Conservation (phyloP, 179 eudicot species). For the Spergularia azorica region DNA sequence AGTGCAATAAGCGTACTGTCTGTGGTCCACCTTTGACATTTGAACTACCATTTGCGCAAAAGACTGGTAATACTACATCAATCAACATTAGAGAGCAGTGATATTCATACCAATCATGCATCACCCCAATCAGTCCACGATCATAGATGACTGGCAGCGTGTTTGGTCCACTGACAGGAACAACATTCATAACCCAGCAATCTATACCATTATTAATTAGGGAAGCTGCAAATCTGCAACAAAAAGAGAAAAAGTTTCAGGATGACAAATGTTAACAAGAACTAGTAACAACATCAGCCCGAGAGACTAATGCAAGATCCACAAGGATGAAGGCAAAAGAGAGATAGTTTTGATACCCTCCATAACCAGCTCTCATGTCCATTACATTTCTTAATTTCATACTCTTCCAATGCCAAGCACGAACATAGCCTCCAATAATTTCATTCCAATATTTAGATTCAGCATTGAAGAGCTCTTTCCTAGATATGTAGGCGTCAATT, state of each 20-base stretch:
- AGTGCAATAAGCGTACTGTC: not conserved
- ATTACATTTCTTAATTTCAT: conserved; percentile 74
- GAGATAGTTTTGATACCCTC: conserved; percentile 63
- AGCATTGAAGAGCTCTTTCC: conserved; percentile 87
- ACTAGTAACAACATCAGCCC: not conserved
- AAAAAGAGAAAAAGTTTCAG: not conserved
- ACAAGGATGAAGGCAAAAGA: conserved; percentile 3
- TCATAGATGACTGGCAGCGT: conserved; percentile 90
- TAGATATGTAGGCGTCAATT: conserved; percentile 81
- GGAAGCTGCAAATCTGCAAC: conserved; percentile 88
- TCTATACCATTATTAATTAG: conserved; percentile 58
- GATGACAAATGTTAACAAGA: not conserved
- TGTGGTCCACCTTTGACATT: not conserved
- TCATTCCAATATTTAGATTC: conserved; percentile 94
- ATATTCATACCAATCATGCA: conserved; percentile 85
- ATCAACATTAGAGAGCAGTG: not conserved
- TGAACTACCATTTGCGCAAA: not conserved
- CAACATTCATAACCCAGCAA: conserved; percentile 94
- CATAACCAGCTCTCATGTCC: conserved; percentile 98
- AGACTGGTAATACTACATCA: not conserved
- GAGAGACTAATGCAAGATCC: not conserved
- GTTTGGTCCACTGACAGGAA: conserved; percentile 92
- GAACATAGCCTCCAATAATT: conserved; percentile 72
- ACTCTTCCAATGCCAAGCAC: conserved; percentile 66
- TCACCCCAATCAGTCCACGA: conserved; percentile 94